Percentiles rank a stretch among this genome's conserved stretches.
phyloP scores from a whole-genome alignment of 441 rosid genomes.

The Euphorbia schlechtendalii region DNA sequence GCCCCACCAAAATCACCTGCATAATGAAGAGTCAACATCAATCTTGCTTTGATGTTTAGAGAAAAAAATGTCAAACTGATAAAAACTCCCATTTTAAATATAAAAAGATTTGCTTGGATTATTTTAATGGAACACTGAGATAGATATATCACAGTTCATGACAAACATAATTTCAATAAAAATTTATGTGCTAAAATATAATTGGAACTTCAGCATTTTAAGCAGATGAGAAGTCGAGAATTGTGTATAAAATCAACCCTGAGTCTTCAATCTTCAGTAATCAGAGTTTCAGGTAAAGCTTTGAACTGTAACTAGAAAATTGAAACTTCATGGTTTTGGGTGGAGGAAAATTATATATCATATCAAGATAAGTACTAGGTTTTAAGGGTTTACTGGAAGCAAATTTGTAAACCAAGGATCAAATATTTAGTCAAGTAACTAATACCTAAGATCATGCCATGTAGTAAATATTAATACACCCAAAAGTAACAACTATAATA shows the following conservation, averaged over 20 bases:
- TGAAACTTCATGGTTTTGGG: background rate
- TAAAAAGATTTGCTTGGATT: background rate
- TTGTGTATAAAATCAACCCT: background rate
- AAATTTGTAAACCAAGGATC: background rate
- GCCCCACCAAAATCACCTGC: conserved; percentile 91
- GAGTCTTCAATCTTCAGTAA: background rate
- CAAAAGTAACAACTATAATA: background rate
- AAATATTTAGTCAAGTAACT: background rate
- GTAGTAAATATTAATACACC: background rate
- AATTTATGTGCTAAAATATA: background rate
- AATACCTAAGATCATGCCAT: background rate
- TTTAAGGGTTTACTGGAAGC: background rate
- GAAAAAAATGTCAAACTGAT: background rate
- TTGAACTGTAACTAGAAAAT: background rate
- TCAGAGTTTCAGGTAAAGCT: background rate
- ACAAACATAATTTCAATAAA: background rate
- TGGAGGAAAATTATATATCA: background rate
- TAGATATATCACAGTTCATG: background rate
- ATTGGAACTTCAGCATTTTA: background rate
- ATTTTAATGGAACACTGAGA: background rate
- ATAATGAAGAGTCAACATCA: conserved; percentile 6
- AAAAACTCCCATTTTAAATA: background rate
- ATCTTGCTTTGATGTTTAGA: background rate
- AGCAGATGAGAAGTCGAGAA: background rate
- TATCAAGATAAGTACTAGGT: background rate